Conservation (phyloP, 1,139 yeast species). For the Arxiozyma slooffiae region DNA sequence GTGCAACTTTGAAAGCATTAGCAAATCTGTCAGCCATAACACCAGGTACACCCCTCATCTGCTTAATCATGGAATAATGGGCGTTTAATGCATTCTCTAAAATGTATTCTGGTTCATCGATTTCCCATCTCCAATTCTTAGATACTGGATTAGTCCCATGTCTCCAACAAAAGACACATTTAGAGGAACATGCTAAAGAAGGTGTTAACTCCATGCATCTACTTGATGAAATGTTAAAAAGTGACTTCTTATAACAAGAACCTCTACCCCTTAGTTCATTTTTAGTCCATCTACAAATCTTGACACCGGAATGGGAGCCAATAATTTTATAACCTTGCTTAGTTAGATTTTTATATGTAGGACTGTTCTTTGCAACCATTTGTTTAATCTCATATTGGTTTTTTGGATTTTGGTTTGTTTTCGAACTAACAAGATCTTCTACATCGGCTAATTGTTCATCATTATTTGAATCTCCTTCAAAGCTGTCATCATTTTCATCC, state of each 20-base stretch:
- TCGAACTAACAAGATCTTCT: constrained; percentile 69
- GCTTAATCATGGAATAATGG: constrained; percentile 84
- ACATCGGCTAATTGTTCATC: constrained; percentile 52
- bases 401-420: constrained; percentile 8
- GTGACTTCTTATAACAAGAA: constrained; percentile 85
- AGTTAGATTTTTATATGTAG: constrained; percentile 78
- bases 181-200: constrained; percentile 83
- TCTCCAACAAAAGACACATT: constrained; percentile 96
- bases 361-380: constrained; percentile 86
- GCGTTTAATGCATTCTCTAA: constrained; percentile 80
- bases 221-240: constrained; percentile 83
- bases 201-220: constrained; percentile 96
- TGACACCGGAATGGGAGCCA: constrained; percentile 92
- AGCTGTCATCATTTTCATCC: constrained; percentile 35
- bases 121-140: constrained; percentile 93
- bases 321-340: constrained; percentile 91
- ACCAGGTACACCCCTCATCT: constrained; percentile 93
- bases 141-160: constrained; percentile 97
- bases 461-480: constrained; percentile 25
- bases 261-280: constrained; percentile 91
- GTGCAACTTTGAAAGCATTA: constrained; percentile 80
- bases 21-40: constrained; percentile 81
- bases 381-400: constrained; percentile 42
- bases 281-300: constrained; percentile 93
- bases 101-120: constrained; percentile 78